Evolutionary conservation across 1,284 basidiomycete genomes (phyloP), one percentile per base, ranked within the genome.

Genomic region (Ganoderma multipileum): DNA sequence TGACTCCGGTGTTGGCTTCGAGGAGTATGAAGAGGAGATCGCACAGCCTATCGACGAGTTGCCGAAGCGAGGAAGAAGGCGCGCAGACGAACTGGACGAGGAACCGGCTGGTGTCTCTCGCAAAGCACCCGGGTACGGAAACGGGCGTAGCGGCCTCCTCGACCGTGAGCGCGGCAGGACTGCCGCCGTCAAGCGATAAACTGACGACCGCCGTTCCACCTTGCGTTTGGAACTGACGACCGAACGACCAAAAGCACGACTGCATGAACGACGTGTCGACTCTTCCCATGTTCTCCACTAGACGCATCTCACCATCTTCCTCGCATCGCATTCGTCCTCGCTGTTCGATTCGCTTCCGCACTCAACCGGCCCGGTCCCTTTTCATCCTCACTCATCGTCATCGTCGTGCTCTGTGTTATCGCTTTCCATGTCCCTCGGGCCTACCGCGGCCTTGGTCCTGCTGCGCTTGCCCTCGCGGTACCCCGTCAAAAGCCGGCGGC

Each of bases 101-200:
- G 66, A 64, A 61, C 59, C 70, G 33, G 6, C 44, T 41, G 70
- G 71, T 4, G 62, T 61, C 38, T 41, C 70, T 60, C 14, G 68
- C 11, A 42, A 75, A 65, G 66, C 76, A 28, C 78, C 77, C 26
- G 78, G 77, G 9, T 76, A 68, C 44, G 78, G 78, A 6, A 76
- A 66, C 64, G 77, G 78, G 12, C 72, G 77, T 50, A 76, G 76
- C 68, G 75, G 79, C n/a, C 68, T 78, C 66, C 55, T 71, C 66
- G 68, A 76, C 57, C 71, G 76, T 59, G 75, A 78, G 68, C 65
- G 76, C 23, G 73, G 65, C 65, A 69, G 66, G 64, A 64, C 63
- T 16, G 63, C 61, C 28, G 44, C 33, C 16, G 41, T 69, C 41
- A 69, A 67, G 69, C 72, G 69, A 47, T 73, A 54, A 69, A 50